These are phyloP conservation scores for Blastobotrys chiropterorum DNA, from an alignment of 805 yeast species.

Conservation along the genomic window DNA sequence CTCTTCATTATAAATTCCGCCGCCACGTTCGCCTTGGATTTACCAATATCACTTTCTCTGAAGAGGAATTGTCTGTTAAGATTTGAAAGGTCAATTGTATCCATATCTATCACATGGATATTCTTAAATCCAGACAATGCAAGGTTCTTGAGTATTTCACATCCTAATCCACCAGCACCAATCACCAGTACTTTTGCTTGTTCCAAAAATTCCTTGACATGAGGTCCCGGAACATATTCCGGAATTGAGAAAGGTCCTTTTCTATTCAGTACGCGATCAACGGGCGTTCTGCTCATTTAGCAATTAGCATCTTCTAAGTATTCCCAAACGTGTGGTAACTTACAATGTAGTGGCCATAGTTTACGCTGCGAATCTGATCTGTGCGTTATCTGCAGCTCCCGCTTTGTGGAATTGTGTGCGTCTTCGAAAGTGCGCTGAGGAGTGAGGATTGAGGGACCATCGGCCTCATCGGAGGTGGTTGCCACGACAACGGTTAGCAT, in stretches of 20 bases:
- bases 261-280: background rate
- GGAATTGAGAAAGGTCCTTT: conserved; percentile 14
- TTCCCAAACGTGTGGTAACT: background rate
- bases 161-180: conserved; percentile 83
- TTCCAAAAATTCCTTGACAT: background rate
- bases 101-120: conserved; percentile 74
- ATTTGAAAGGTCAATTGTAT: conserved; percentile 70
- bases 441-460: too few species aligned
- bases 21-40: conserved; percentile 61
- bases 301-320: background rate
- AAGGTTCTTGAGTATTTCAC: conserved; percentile 69
- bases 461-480: background rate
- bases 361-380: background rate
- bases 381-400: background rate
- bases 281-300: background rate
- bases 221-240: conserved; percentile 7
- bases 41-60: conserved; percentile 54
- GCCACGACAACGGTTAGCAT: background rate
- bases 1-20: conserved; percentile 48
- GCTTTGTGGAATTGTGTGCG: background rate
- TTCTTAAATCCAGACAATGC: conserved; percentile 62
- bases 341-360: background rate
- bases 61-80: conserved; percentile 73
- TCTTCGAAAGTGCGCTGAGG: too few species aligned
- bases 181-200: conserved; percentile 28